Conservation (phyloP, 23 red algal genomes). For the Gracilaria caudata region DNA sequence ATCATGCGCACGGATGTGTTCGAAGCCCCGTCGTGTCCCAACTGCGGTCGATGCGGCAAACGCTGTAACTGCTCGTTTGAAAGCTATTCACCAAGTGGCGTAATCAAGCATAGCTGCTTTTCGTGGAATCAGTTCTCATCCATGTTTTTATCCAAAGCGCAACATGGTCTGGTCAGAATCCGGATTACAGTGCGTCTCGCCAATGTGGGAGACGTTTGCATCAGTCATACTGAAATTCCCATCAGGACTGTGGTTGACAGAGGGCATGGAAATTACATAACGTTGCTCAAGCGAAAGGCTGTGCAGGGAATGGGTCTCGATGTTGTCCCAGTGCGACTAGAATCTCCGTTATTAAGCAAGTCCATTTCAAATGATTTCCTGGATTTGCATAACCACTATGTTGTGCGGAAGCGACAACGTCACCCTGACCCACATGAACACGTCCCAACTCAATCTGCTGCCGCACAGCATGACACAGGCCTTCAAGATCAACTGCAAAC, state of each 20-base stretch:
- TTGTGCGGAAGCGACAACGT: slow-evolving; percentile 38
- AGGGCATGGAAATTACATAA: slow-evolving; percentile 50
- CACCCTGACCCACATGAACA: not conserved
- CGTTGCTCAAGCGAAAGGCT: slow-evolving; percentile 36
- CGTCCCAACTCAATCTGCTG: not conserved
- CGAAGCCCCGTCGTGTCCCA: slow-evolving; percentile 34
- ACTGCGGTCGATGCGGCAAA: slow-evolving; percentile 27
- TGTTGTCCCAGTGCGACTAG: slow-evolving; percentile 33
- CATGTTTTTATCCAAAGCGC: slow-evolving; percentile 50
- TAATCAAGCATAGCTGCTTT: slow-evolving; percentile 18
- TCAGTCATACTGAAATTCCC: slow-evolving; percentile 32
- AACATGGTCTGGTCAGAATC: slow-evolving; percentile 24
- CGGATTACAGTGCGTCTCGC: slow-evolving; percentile 41
- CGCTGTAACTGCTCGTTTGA: slow-evolving; percentile 63
- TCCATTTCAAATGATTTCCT: slow-evolving; percentile 49
- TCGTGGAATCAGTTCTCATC: slow-evolving; percentile 65
- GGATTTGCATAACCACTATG: slow-evolving; percentile 55
- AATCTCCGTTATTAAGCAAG: slow-evolving; percentile 17
- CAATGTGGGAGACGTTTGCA: slow-evolving; percentile 52
- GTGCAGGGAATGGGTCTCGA: slow-evolving; percentile 55
- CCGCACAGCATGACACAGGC: not conserved
- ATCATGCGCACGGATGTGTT: slow-evolving; percentile 57
- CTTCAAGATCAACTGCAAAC: not conserved
- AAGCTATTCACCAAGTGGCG: slow-evolving; percentile 27
- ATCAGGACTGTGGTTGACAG: slow-evolving; percentile 50